Percentiles rank a stretch among this genome's conserved stretches.
Conservation (phyloP, 1,139 yeast species). For the Pichia sp. region DNA sequence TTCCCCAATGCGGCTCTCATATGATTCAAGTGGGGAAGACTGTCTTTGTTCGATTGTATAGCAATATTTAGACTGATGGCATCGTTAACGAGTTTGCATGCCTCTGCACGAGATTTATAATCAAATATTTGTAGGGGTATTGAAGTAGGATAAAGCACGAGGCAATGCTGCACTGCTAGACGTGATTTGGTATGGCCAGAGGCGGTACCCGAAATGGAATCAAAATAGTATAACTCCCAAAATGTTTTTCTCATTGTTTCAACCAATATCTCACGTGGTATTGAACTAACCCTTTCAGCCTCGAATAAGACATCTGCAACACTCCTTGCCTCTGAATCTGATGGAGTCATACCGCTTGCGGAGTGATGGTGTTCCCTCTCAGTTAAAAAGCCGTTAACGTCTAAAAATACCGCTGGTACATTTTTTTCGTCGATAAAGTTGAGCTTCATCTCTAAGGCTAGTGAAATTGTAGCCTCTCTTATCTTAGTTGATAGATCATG, state of each 20-base stretch:
- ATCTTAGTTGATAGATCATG: conserved; percentile 36
- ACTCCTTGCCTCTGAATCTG: conserved; percentile 14
- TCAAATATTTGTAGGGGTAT: conserved; percentile 35
- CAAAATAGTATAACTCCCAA: conserved; percentile 45
- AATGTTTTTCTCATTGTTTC: conserved; percentile 38
- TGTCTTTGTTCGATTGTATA: conserved; percentile 33
- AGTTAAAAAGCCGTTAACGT: conserved; percentile 26
- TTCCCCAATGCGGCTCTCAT: conserved; percentile 40
- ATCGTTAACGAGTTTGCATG: conserved; percentile 41
- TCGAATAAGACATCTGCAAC: conserved; percentile 15
- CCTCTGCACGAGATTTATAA: conserved; percentile 40
- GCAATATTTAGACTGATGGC: conserved; percentile 40
- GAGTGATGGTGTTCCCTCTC: conserved; percentile 11
- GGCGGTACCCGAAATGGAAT: conserved; percentile 44
- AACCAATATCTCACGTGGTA: conserved; percentile 22
- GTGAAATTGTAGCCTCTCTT: conserved; percentile 34
- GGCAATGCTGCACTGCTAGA: conserved; percentile 29
- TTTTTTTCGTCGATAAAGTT: conserved; percentile 29
- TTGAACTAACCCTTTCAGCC: conserved; percentile 23
- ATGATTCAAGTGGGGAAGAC: conserved; percentile 30
- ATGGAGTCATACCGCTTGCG: conserved; percentile 13
- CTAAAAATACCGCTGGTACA: conserved; percentile 23
- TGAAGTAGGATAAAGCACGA: conserved; percentile 31
- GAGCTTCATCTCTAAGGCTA: conserved; percentile 31
- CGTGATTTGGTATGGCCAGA: conserved; percentile 40